Base-by-base conservation (phyloP, 1,284 basidiomycete species). In the Afroboletus lepidellus region DNA sequence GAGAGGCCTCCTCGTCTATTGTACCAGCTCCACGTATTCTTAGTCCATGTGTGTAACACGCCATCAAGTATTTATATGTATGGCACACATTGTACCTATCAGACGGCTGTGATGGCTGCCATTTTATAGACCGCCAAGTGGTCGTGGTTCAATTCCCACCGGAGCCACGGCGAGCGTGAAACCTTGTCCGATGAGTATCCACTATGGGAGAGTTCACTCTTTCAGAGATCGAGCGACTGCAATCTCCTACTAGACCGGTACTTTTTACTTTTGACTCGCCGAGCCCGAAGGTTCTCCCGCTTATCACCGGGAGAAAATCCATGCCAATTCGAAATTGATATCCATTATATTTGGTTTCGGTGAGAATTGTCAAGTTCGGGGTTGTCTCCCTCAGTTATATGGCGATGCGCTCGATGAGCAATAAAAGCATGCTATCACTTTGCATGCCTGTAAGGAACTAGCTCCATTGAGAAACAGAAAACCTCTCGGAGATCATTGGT, bases 221-320 rank as follows among this genome's bases (percentile, higher is more conserved):
- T 43, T 41, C 39, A 16, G 24, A 11, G 29, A 13, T 13, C 29
- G 8, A 38, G 20, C 20, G 13, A 27, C 16, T 5, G 24, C 6
- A 7, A 8, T 24, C 5, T 21, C 15, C 25, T 37, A 15, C 34
- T 34, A 18, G 25, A 9, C 29, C 24, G 16, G 18, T 42, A 1
- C 21, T 41, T 48, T 43, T 46, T 38, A 42, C 36, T 46, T 51
- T 49, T 9, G 25, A 37, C 36, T 46, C n/a, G 18, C n/a, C 18
- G 24, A 21, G 16, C 15, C 39, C 39, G 13, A 9, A 36, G 32
- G 37, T 55, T 45, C 45, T 46, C 39, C 27, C 41, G 38, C 30
- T 38, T 51, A 45, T 55, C 60, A 34, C 33, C 12, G 47, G 24
- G 51, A 25, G 51, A 51, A 60, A 49, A 41, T 23, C 15, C 2